A percentile compares a stretch with the other conserved stretches of the same genome.
Conservation (phyloP, 495 filamentous ascomycete species). For the Parathielavia appendiculata region DNA sequence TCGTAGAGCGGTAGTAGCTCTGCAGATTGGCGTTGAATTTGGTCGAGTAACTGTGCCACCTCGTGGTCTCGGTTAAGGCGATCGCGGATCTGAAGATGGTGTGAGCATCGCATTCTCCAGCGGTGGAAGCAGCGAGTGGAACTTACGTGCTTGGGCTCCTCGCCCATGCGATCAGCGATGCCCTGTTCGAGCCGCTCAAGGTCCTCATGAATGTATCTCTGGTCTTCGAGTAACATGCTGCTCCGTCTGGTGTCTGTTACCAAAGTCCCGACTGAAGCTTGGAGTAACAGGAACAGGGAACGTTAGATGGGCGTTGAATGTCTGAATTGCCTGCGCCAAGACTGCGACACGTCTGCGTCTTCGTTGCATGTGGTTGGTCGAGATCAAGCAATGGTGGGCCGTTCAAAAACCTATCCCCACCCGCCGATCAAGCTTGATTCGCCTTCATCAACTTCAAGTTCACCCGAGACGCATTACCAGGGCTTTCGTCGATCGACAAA, state of each 20-base stretch:
- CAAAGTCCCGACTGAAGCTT: not conserved
- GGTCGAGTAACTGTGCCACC: constrained; percentile 74
- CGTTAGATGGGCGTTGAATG: not conserved
- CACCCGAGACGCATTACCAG: not conserved
- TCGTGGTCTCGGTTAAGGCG: constrained; percentile 85
- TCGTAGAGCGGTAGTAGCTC: constrained; percentile 80
- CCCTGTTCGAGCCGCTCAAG: constrained; percentile 91
- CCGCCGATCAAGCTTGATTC: constrained; percentile 1
- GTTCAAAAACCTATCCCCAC: not conserved
- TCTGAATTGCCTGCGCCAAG: constrained; percentile 1
- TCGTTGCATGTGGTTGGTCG: no score
- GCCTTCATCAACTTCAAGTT: constrained; percentile 1
- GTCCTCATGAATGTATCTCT: constrained; percentile 90
- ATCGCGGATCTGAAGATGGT: constrained; percentile 65
- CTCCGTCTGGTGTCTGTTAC: not conserved
- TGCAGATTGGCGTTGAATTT: constrained; percentile 79
- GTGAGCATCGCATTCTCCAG: constrained; percentile 26
- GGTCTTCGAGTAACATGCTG: constrained; percentile 82
- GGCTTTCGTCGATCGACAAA: not conserved
- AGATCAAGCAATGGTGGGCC: not conserved
- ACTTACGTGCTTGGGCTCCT: constrained; percentile 83
- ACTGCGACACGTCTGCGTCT: not conserved
- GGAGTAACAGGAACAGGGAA: no score
- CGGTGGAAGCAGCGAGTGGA: not conserved
- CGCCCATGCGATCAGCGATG: constrained; percentile 78